Base-by-base conservation (phyloP, 2,329 filamentous ascomycete genomes). In the Aspergillus aculeatinus region DNA sequence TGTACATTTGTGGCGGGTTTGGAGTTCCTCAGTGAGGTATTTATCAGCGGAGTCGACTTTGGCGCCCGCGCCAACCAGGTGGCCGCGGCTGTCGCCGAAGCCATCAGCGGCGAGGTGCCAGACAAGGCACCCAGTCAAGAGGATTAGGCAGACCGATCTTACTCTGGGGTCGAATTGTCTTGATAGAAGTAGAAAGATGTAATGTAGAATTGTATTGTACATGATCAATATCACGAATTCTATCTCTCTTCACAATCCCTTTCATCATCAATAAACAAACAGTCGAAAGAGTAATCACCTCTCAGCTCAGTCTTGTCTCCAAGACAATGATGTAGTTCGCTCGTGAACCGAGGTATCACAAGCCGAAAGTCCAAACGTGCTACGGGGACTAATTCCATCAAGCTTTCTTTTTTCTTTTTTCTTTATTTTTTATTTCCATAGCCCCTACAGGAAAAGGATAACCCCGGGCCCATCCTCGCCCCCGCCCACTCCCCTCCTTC, bases 1-100 rank as follows among this genome's bases (percentile, higher is more conserved):
- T 95, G 92, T 67, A 88, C 96, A 9, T 99, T 99, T 78, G 92
- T 99, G 48, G 91, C 92, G 0, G 87, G 85, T 14, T 79, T 99
- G 50, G 95, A 99, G 78, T 88, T 89, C 16, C 85, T 96, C 3
- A 96, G 92, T 71, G 90, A 91, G 69, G 76, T 90, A 51, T 91
- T 97, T 65, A 90, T 96, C 54, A 82, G 86, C 10, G 94, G 93
- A 0, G 87, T 97, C 16, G 87, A 92, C 68, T 88, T 79, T 62
- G 72, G 65, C 6, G 51, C 65, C 25, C 48, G 62, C 39, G 16
- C 39, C 39, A 44, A 44, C 14, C 39, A 19, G 12, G 55, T 59
- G 29, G 53, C 58, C 14, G 60, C 63, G n/a, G 31, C 66, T 21
- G 63, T 70, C 27, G 60, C 61, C 33, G 59, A 67, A 29, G 63